Base-by-base conservation (phyloP, 2,329 filamentous ascomycete species). In the Aotearoamyces nothofagi region DNA sequence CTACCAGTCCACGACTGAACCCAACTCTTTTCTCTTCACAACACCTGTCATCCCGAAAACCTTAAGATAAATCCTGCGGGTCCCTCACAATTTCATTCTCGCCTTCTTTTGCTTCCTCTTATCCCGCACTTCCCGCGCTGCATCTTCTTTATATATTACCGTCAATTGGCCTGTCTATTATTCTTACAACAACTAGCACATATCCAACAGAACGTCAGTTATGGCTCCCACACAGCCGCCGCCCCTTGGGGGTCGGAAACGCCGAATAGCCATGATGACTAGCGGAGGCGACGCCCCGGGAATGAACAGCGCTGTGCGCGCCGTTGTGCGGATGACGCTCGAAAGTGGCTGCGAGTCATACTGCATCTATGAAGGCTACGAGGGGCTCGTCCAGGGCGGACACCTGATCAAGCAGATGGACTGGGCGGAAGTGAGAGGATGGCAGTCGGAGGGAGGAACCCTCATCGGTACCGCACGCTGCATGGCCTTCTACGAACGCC, bases 381-480 rank as follows among this genome's bases (percentile, higher is more conserved):
- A 96, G 49, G 90, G 90, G 23, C 66, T 98, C 30, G 87, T 98
- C 15, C 71, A 79, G 41, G 90, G 87, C 43, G 84, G 83, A 26
- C 67, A 84, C 50, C 72, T 87, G 58, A 96, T 98, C 57, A 72
- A 70, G 44, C 69, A 81, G 57, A 82, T 92, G 71, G 60, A 70
- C 28, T 96, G 87, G 87, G 71, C 92, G 39, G 84, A 94, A 50
- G 90, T 98, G 32, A 78, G 90, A 45, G 87, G 90, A 46, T 98
- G 79, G 66, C 69, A 93, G 30, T 87, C 82, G 17, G 84, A 92
- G 51, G 90, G 90, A 38, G 90, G 90, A 38, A 98, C 90, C 10
- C 68, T 94, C 37, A 96, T 98, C 49, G 90, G 90, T 37, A 96
- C 90, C 22, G 90, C 90, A 32, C 70, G 90, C 38, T 93, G 86